Base-by-base conservation (phyloP, 352 stramenopile genomes). In the Globisporangium parvum region DNA sequence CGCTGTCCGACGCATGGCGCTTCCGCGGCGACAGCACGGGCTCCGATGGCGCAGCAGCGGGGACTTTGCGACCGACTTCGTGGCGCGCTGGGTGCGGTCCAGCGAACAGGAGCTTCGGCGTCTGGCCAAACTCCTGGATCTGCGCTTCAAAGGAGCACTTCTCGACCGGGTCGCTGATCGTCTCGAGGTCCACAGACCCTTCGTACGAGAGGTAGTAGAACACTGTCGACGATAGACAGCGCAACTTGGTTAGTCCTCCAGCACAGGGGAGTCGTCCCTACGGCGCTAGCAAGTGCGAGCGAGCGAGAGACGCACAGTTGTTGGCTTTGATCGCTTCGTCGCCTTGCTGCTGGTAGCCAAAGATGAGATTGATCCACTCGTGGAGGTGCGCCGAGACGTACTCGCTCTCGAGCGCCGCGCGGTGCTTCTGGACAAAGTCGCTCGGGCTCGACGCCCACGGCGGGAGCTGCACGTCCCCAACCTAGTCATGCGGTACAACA, bases 291-390 rank as follows among this genome's bases (percentile, higher is more conserved):
- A 31, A 31, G 5, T 51, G 6, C 1, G 55, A 47, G 45, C 54
- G 9, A n/a, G 33, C 21, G 15, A 21, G 48, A 6, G 17, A 12
- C 76, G 55, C 77, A 94, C 84, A 49, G 55, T 96, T 96, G 60
- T 94, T 75, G 8, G 85, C 77, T 14, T 84, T 67, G 45, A 91
- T 56, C 0, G 87, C 87, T 45, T 85, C 77, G 6, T 89, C 73
- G 12, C 97, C 97, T 73, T 97, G 91, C 68, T 99, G 96, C 62
- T 97, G 98, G 69, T 80, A 96, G 31, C 97, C 97, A 65, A 99
- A 99, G 37, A 99, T 98, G 24, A 99, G 78, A 68, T 99, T 96
- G 61, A 99, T 98, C 97, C 97, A 99, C 56, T 98, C 78, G 50
- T 98, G 93, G 12, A 99, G 60, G 69, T 97, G 91, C 47, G 88